These are phyloP conservation scores for Halophytophthora batemanensis DNA, from an alignment of 352 stramenopile genomes.

Conservation along the genomic window DNA sequence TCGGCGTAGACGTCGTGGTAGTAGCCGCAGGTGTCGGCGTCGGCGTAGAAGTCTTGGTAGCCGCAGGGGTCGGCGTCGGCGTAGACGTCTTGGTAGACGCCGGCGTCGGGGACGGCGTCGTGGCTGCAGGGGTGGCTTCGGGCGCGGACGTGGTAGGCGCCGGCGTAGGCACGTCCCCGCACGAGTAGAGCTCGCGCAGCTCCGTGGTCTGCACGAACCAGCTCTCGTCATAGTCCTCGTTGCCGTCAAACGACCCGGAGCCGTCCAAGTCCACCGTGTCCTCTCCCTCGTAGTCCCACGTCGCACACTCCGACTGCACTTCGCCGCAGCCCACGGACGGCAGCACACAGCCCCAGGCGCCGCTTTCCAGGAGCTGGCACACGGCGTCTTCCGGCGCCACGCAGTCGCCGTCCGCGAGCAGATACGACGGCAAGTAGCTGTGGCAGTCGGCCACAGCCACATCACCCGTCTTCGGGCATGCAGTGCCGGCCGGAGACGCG, in stretches of 20 bases:
- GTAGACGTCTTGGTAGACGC: conserved; percentile 5
- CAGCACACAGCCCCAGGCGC: conserved; percentile 38
- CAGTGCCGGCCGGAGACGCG: conserved; percentile 16
- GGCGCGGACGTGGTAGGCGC: conserved; percentile 25
- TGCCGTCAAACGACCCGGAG: conserved; percentile 24
- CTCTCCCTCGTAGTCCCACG: conserved; percentile 27
- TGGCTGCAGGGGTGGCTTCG: conserved; percentile 12
- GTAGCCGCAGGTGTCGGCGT: conserved; percentile 15
- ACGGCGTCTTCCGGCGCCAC: conserved; percentile 37
- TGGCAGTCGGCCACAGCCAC: conserved; percentile 37
- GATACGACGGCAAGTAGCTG: conserved; percentile 41
- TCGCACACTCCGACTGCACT: conserved; percentile 17
- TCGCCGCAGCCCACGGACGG: conserved; percentile 20
- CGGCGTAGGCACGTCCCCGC: conserved; percentile 25
- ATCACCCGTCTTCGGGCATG: conserved; percentile 39
- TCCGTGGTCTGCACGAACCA: conserved; percentile 35
- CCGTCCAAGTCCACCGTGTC: conserved; percentile 23
- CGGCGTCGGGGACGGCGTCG: conserved; percentile 10
- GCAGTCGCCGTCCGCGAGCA: conserved; percentile 18
- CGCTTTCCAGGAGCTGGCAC: conserved; percentile 38
- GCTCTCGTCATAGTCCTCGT: conserved; percentile 27
- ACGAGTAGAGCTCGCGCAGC: conserved; percentile 31
- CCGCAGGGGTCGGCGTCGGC: conserved; percentile 4
- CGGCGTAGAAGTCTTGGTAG: conserved; percentile 1
- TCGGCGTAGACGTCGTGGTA: conserved; percentile 14